Evolutionary conservation across 306 rosid species (phyloP), one percentile per base, ranked within the genome.

Genomic region (Coriaria nepalensis): DNA sequence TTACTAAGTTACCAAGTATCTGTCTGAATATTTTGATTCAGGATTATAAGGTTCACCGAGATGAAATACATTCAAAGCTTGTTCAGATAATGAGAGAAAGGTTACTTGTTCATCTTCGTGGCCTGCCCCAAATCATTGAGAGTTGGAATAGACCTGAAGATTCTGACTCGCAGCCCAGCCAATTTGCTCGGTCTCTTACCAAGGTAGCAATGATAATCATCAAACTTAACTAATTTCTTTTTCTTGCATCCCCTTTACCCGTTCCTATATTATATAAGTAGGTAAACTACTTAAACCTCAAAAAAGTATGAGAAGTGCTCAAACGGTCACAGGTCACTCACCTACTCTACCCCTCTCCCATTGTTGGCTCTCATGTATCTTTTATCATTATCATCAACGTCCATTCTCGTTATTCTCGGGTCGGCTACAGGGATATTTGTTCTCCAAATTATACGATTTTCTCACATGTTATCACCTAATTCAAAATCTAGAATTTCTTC

Each of bases 11-110:
- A 43, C 10, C 44, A 40, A 43, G 36, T 51, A 43, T 62, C 52
- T 57, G 29, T 20, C 3, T 20, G 29, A 20, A 2, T 40, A 37
- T 33, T 56, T 35, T 20, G 11, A 61, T 71, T 41, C 82, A 87
- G 93, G 98, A 92, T 73, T 92, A 77, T 67, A 92, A 82, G 72
- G 83, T 92, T 48, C 98, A 92, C 59, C 67, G 94, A 66, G 96
- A 92, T 72, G 98, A 92, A 78, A 92, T 92, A 73, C 98, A 92
- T 66, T 66, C 88, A 36, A 86, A 92, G 64, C 78, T 92, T 61
- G 96, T 92, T 76, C 98, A 92, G 74, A 92, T 92, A 71, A 92
- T 92, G 98, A 81, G 96, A 53, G 98, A 92, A 63, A 79, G 98
- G 71, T 71, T 92, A 72, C 71, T 82, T 52, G 87, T 82, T 52